Percentiles rank a stretch among this genome's conserved stretches.
These are phyloP conservation scores for Rhizopogon sp. DNA, from an alignment of 768 basidiomycete genomes.

Conservation along the genomic window DNA sequence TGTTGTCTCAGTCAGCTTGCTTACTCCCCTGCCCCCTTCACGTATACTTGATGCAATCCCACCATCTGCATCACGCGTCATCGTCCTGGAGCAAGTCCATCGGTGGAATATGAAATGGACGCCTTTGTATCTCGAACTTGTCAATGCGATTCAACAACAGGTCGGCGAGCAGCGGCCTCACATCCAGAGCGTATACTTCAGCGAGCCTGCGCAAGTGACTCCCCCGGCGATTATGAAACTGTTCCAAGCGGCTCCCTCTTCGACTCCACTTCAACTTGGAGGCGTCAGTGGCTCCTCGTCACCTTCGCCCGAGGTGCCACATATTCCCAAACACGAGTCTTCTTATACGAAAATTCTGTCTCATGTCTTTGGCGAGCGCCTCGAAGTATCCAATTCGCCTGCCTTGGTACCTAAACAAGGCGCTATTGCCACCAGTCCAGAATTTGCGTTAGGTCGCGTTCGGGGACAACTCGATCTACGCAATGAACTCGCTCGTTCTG, in stretches of 20 bases:
- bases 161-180: constrained; percentile 42
- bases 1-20: constrained; percentile 60
- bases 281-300: constrained; percentile 18
- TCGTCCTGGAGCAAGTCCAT: constrained; percentile 80
- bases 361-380: constrained; percentile 71
- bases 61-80: constrained; percentile 53
- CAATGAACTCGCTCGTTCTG: constrained; percentile 55
- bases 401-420: constrained; percentile 66
- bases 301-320: constrained; percentile 34
- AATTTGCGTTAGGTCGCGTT: constrained; percentile 90
- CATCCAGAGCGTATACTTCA: constrained; percentile 62
- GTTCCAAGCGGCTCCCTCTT: constrained; percentile 35
- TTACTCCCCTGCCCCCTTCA: constrained; percentile 61
- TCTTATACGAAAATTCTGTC: constrained; percentile 88
- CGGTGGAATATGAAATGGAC: constrained; percentile 83
- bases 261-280: constrained; percentile 48
- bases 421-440: constrained; percentile 79
- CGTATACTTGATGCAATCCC: constrained; percentile 59
- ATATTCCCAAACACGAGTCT: constrained; percentile 85
- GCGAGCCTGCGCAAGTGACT: constrained; percentile 36
- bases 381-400: constrained; percentile 86
- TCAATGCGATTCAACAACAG: constrained; percentile 63
- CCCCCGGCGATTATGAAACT: constrained; percentile 47
- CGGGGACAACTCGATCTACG: constrained; percentile 78
- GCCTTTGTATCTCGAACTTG: constrained; percentile 79